Percentiles rank a stretch among this genome's conserved stretches.
Evolutionary conservation across 352 stramenopile species (phyloP).

Genomic region (Pythium periplocum): DNA sequence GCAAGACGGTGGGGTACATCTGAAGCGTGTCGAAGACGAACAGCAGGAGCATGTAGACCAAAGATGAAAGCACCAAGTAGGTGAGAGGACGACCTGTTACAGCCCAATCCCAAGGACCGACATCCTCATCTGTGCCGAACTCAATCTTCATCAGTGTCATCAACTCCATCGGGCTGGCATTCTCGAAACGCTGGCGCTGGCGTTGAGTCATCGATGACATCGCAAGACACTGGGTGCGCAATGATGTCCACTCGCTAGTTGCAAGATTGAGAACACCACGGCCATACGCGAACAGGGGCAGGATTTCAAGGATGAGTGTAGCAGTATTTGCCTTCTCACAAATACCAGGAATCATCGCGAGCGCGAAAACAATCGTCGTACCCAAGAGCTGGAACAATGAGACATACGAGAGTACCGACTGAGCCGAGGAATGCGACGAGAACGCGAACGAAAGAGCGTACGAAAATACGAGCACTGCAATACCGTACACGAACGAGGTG

Average conservation of each 20-base stretch:
- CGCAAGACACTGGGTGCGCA: constrained; percentile 41
- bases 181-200: not conserved
- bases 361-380: constrained; percentile 29
- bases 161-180: constrained; percentile 3
- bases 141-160: constrained; percentile 17
- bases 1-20: constrained; percentile 64
- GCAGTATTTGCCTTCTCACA: constrained; percentile 39
- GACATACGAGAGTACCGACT: constrained; percentile 73
- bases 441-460: constrained; percentile 69
- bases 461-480: constrained; percentile 60
- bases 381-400: constrained; percentile 69
- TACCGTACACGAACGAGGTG: constrained; percentile 32
- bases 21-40: constrained; percentile 52
- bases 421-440: constrained; percentile 66
- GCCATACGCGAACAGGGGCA: constrained; percentile 61
- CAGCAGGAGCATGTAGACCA: constrained; percentile 48
- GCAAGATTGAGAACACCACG: constrained; percentile 43
- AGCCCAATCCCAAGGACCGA: constrained; percentile 48
- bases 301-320: constrained; percentile 39
- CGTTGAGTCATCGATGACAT: constrained; percentile 26
- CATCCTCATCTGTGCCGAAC: constrained; percentile 16
- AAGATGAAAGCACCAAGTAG: constrained; percentile 31
- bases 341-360: constrained; percentile 45
- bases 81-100: constrained; percentile 36
- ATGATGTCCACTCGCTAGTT: constrained; percentile 34